phyloP scores from a whole-genome alignment of 2,329 filamentous ascomycete genomes.

The Amphichorda felina region DNA sequence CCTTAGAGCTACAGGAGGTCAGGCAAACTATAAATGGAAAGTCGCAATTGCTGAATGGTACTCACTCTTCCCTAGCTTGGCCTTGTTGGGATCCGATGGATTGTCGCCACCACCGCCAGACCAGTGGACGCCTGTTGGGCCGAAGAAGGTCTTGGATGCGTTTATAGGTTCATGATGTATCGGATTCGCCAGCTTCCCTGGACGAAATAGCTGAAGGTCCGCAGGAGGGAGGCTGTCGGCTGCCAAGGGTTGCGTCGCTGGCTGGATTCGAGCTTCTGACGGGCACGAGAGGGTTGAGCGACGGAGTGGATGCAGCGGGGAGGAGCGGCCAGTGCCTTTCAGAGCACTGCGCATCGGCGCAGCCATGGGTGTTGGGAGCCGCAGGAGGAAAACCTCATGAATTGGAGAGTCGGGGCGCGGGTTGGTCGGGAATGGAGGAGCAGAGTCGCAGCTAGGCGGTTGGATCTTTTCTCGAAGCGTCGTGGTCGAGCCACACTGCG shows the following conservation, averaged over 20 bases:
- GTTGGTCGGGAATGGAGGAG: too few species aligned
- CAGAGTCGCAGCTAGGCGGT: too few species aligned
- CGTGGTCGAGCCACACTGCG: too few species aligned
- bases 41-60: not conserved
- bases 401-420: too few species aligned
- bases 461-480: too few species aligned
- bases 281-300: constrained; percentile 15
- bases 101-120: constrained; percentile 16
- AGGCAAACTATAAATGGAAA: too few species aligned
- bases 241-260: constrained; percentile 7
- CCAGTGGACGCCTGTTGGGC: constrained; percentile 16
- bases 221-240: constrained; percentile 1
- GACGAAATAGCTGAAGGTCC: not conserved
- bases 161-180: constrained; percentile 3
- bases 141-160: constrained; percentile 17
- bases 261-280: constrained; percentile 17
- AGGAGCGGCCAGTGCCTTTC: constrained; percentile 10
- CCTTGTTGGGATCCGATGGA: constrained; percentile 41
- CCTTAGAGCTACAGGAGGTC: constrained; percentile 37
- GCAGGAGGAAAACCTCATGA: not conserved
- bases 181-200: constrained; percentile 1
- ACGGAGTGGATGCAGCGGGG: constrained; percentile 9
- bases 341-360: constrained; percentile 16
- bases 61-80: constrained; percentile 53
- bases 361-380: constrained; percentile 17